Base-by-base conservation (phyloP, 805 yeast species). In the Blastobotrys mokoenaii region DNA sequence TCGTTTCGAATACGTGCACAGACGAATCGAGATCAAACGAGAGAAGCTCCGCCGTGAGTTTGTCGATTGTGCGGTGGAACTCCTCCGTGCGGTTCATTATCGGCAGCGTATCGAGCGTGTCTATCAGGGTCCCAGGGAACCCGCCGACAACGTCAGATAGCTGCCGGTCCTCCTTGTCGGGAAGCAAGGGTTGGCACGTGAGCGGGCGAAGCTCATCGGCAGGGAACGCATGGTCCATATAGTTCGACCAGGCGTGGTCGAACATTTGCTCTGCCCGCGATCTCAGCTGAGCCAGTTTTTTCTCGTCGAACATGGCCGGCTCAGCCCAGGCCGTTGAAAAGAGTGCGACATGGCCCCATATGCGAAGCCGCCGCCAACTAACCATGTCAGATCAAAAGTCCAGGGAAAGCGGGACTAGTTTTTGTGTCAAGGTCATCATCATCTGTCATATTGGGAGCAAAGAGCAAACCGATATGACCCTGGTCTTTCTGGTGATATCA, bases 61-160 rank as follows among this genome's bases (percentile, higher is more conserved):
- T 9, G 0, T 62, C 57, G 5, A 76, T 68, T 33, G 74, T 67
- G 17, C 71, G 54, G 5, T 65, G 67, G 51, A 89, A 80, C 34
- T 70, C 70, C 12, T 69, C 72, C 57, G 72, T 70, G 51, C 84
- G 84, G 35, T 79, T 80, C 67, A 88, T 66, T 17, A 89, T 71
- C 4, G 89, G 80, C 48, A 84, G 73, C 11, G 90, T 80, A 49
- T 93, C 95, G 35, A 90, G 60, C 11, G 84, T 73, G 61, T 89
- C 97, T 22, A 89, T 66, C 40, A 88, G 63, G 0, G 96, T 86
- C 53, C 81, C 72, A 0, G 95, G 77, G 46, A 79, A 80, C 55
- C 87, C 87, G 0, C 97, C 97, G 66, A 87, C 61, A 0, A 83
- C 93, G 59, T 89, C 97, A 58, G 86, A 87, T 38, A 82, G 67